These are phyloP conservation scores for Arxiozyma bovina DNA, from an alignment of 1,139 yeast genomes.

Conservation along the genomic window DNA sequence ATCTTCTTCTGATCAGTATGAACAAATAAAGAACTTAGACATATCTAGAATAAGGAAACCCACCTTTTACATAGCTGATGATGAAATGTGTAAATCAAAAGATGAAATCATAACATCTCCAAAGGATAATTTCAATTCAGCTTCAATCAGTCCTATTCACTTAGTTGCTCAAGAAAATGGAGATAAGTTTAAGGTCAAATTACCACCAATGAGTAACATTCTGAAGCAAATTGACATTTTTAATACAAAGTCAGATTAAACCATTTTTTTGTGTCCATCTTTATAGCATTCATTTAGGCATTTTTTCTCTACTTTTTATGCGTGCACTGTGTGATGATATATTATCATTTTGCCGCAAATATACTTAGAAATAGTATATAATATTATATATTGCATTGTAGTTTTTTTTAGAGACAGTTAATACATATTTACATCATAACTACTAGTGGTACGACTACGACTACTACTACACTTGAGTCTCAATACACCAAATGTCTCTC, in stretches of 20 bases:
- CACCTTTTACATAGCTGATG: neutral
- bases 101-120: slow-evolving; percentile 2
- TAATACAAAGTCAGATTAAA: slow-evolving; percentile 10
- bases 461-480: too few species aligned
- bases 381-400: neutral
- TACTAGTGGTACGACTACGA: too few species aligned
- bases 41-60: neutral
- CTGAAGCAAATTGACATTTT: slow-evolving; percentile 20
- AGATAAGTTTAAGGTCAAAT: slow-evolving; percentile 9
- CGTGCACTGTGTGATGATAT: neutral
- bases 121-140: neutral
- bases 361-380: too few species aligned
- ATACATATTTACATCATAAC: neutral
- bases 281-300: neutral
- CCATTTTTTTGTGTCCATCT: neutral
- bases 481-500: too few species aligned
- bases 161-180: neutral
- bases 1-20: neutral
- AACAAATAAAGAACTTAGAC: neutral
- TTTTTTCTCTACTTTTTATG: neutral
- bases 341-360: neutral
- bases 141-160: neutral
- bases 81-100: neutral
- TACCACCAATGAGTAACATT: slow-evolving; percentile 25
- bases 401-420: neutral